phyloP scores from a whole-genome alignment of 2,329 filamentous ascomycete genomes.

The Nemania sp. region DNA sequence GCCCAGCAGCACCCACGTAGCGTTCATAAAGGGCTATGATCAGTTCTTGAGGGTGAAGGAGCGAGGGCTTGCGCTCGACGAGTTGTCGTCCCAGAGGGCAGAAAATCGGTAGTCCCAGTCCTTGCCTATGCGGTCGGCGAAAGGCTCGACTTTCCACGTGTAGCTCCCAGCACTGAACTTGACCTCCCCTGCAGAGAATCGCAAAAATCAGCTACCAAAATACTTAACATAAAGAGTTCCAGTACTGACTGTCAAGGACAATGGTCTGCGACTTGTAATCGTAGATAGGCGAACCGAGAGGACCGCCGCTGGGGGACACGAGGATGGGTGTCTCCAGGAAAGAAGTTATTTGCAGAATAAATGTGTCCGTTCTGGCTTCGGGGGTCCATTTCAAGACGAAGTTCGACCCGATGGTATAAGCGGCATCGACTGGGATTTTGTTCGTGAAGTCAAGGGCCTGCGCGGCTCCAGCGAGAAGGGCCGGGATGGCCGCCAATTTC shows the following conservation, averaged over 20 bases:
- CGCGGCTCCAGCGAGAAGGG: neutral
- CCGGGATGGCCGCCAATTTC: neutral
- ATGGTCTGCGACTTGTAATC: neutral
- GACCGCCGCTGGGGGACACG: neutral
- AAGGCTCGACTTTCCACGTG: neutral
- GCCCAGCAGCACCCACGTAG: too few relatives aligned
- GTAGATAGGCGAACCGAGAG: neutral
- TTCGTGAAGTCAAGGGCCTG: neutral
- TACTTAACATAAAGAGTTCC: too few relatives aligned
- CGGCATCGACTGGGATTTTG: neutral
- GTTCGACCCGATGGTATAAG: neutral
- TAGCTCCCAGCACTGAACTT: neutral
- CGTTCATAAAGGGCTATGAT: neutral
- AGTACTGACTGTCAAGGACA: neutral
- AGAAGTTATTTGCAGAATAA: neutral
- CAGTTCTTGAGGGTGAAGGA: neutral
- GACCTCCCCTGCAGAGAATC: neutral
- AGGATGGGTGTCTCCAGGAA: neutral
- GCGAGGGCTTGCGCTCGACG: neutral
- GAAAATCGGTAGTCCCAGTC: neutral
- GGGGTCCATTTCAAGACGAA: neutral
- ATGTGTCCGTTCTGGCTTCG: neutral
- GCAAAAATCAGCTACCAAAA: neutral
- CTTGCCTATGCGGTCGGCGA: neutral
- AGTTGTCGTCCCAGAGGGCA: neutral